phyloP scores from a whole-genome alignment of 768 basidiomycete genomes.

The Tylopilus intermedius region DNA sequence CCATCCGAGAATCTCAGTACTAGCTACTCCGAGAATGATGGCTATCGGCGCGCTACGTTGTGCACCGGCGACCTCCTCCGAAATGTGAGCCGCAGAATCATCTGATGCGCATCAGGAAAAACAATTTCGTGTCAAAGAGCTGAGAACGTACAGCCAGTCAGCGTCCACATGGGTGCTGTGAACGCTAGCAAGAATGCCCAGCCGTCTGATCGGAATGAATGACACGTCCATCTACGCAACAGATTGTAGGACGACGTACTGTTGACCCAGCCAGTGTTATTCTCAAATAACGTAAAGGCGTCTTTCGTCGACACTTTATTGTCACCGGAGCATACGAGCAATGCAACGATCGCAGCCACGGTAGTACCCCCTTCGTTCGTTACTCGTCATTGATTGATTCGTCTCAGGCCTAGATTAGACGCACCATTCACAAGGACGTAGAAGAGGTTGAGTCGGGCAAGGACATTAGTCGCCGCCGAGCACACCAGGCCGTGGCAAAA shows the following conservation, averaged over 20 bases:
- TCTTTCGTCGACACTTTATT: conserved; percentile 61
- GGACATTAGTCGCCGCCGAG: conserved; percentile 59
- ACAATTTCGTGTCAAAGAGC: background rate
- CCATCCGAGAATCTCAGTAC: conserved; percentile 61
- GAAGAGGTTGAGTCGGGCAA: conserved; percentile 65
- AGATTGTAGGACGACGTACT: conserved; percentile 34
- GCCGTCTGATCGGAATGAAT: conserved; percentile 41
- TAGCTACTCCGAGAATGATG: conserved; percentile 58
- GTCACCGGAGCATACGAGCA: conserved; percentile 53
- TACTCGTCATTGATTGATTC: background rate
- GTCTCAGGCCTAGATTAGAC: conserved; percentile 14
- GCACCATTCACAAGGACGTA: conserved; percentile 63
- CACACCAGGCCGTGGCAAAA: conserved; percentile 67
- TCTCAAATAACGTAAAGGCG: conserved; percentile 67
- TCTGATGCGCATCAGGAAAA: conserved; percentile 35
- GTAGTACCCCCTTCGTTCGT: conserved; percentile 52
- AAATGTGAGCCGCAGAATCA: conserved; percentile 72
- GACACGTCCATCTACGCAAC: background rate
- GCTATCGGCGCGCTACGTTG: conserved; percentile 62
- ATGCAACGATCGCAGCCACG: conserved; percentile 54
- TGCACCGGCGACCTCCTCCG: conserved; percentile 67
- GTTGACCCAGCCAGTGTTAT: conserved; percentile 63
- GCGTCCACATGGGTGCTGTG: conserved; percentile 74
- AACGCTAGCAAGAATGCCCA: conserved; percentile 74
- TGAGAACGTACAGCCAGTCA: conserved; percentile 60